Evolutionary conservation across 805 yeast genomes (phyloP).

Genomic region (Starmerella vaccinii): DNA sequence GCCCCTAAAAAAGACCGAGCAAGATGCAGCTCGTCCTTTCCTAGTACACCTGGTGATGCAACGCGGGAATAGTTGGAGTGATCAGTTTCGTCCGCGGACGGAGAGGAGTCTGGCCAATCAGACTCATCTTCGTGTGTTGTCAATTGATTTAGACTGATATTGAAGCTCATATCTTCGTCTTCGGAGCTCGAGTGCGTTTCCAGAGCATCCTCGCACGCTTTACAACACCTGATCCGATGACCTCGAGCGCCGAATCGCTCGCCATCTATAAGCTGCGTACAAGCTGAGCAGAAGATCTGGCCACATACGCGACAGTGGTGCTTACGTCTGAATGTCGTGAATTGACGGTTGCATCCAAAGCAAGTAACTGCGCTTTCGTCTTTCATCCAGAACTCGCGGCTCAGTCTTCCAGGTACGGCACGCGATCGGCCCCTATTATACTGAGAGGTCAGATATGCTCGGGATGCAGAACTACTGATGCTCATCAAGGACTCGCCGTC

Average conservation of each 20-base stretch:
- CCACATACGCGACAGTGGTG: slow-evolving; percentile 97
- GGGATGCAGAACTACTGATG: slow-evolving; percentile 21
- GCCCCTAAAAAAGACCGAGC: slow-evolving; percentile 11
- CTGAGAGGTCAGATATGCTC: slow-evolving; percentile 25
- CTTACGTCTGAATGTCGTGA: slow-evolving; percentile 67
- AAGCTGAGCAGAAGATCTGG: slow-evolving; percentile 78
- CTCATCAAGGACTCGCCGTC: slow-evolving; percentile 24
- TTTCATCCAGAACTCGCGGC: slow-evolving; percentile 89
- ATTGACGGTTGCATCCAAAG: slow-evolving; percentile 66
- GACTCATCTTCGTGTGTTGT: slow-evolving; percentile 1
- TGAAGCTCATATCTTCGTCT: slow-evolving; percentile 34
- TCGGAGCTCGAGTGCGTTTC: slow-evolving; percentile 18
- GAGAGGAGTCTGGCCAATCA: slow-evolving; percentile 6
- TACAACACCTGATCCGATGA: slow-evolving; percentile 35
- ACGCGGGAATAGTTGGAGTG: not conserved
- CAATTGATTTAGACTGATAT: slow-evolving; percentile 4
- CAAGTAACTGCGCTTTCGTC: slow-evolving; percentile 88
- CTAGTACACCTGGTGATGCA: not conserved
- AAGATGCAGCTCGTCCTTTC: slow-evolving; percentile 1
- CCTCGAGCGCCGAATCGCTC: slow-evolving; percentile 45
- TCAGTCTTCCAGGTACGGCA: slow-evolving; percentile 32
- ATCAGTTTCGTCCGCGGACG: not conserved
- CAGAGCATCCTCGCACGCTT: slow-evolving; percentile 22
- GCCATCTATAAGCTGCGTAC: slow-evolving; percentile 66
- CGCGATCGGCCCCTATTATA: slow-evolving; percentile 21